These are phyloP conservation scores for Theobroma cacao DNA, from an alignment of 345 rosid genomes.

Conservation along the genomic window DNA sequence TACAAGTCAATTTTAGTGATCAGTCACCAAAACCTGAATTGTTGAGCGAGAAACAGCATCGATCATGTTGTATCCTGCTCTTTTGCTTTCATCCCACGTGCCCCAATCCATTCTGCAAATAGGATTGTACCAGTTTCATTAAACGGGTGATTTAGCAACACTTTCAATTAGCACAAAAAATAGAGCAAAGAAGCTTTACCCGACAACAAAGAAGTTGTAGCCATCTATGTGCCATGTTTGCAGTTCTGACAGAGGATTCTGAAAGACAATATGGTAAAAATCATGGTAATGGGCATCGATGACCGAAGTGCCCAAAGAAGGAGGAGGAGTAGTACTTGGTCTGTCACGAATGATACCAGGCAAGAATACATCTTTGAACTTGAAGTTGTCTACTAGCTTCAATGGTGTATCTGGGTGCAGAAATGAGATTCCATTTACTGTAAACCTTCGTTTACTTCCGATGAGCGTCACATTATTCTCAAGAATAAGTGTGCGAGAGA, in stretches of 20 bases:
- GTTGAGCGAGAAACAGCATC: conserved; percentile 38
- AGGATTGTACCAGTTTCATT: not conserved
- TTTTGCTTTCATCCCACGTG: conserved; percentile 27
- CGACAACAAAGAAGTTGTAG: conserved; percentile 45
- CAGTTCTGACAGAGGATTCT: conserved; percentile 33
- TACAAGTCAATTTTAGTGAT: not conserved
- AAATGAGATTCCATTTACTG: conserved; percentile 41
- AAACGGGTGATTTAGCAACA: not conserved
- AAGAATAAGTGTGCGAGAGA: conserved; percentile 35
- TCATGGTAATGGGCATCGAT: conserved; percentile 26
- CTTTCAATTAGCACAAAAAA: not conserved
- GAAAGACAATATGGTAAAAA: conserved; percentile 38
- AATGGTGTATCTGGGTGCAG: conserved; percentile 37
- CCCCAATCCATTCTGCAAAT: conserved; percentile 32
- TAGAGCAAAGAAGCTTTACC: conserved; percentile 16
- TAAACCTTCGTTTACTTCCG: conserved; percentile 25
- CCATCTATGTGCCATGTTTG: conserved; percentile 55
- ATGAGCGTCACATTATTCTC: conserved; percentile 23
- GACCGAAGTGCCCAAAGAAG: conserved; percentile 25
- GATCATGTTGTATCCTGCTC: conserved; percentile 24
- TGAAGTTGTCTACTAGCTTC: conserved; percentile 39
- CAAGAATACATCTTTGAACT: conserved; percentile 5
- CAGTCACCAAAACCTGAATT: conserved; percentile 25
- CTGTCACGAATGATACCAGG: conserved; percentile 22
- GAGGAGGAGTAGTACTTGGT: conserved; percentile 15